A percentile compares a stretch with the other conserved stretches of the same genome.
phyloP scores from a whole-genome alignment of 106 monocot species.

The Dendrobium chrysotoxum region DNA sequence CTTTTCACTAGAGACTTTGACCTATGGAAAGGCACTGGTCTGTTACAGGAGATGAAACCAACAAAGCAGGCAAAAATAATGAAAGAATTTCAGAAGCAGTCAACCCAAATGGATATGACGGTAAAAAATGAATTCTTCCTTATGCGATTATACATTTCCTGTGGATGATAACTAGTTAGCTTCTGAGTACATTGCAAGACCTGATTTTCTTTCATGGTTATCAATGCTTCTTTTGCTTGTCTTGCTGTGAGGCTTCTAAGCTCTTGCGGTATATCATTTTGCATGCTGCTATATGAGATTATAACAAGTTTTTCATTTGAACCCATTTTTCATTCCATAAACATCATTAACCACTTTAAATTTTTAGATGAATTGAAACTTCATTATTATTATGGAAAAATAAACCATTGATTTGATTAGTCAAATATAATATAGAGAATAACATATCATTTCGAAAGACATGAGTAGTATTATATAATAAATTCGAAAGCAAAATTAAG shows the following conservation, averaged over 20 bases:
- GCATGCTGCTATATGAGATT: background rate
- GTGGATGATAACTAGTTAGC: background rate
- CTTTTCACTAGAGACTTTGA: background rate
- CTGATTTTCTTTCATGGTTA: background rate
- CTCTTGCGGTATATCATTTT: background rate
- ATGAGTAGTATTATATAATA: too few species aligned
- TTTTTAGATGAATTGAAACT: too few species aligned
- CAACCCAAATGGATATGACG: conserved; percentile 95
- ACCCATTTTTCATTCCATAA: too few species aligned
- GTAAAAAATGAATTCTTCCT: conserved; percentile 48
- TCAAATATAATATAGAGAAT: too few species aligned
- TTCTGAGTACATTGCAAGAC: background rate
- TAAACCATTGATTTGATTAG: too few species aligned
- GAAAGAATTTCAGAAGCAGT: conserved; percentile 97
- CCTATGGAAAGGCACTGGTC: background rate
- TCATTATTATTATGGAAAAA: too few species aligned
- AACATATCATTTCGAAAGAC: too few species aligned
- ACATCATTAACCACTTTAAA: too few species aligned
- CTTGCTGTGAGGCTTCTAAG: background rate
- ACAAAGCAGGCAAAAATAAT: conserved; percentile 80
- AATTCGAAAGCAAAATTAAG: too few species aligned
- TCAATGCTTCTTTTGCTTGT: background rate
- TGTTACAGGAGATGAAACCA: conserved; percentile 92
- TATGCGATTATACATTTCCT: too few species aligned
- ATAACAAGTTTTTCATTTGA: too few species aligned